phyloP scores from a whole-genome alignment of 2,329 filamentous ascomycete genomes.

The Trichoderma hamatum region DNA sequence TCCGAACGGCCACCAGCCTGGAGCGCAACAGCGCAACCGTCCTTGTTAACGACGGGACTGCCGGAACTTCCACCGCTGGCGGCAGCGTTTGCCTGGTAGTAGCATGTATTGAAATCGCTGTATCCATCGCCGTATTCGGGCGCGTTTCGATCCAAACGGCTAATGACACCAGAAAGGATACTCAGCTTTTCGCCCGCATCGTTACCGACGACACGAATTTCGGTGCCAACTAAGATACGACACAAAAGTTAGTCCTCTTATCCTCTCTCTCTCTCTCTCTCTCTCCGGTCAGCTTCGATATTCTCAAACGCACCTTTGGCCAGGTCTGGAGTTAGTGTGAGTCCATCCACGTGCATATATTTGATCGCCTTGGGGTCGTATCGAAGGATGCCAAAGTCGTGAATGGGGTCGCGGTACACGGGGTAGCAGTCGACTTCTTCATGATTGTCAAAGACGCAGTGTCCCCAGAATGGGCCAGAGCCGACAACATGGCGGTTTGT shows the following conservation, averaged over 20 bases:
- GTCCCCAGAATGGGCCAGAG: conserved; percentile 95
- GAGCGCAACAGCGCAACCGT: conserved; percentile 86
- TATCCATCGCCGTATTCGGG: conserved; percentile 98
- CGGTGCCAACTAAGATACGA: conserved; percentile 68
- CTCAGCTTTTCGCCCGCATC: conserved; percentile 98
- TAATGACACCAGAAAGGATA: conserved; percentile 96
- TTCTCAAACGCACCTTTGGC: conserved; percentile 61
- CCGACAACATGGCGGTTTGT: conserved; percentile 94
- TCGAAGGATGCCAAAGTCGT: conserved; percentile 96
- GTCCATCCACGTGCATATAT: conserved; percentile 86
- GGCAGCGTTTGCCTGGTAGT: conserved; percentile 96
- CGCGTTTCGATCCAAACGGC: conserved; percentile 91
- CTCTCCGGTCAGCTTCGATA: conserved; percentile 22
- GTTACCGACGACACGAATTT: conserved; percentile 97
- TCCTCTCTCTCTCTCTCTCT: background rate
- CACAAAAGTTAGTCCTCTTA: background rate
- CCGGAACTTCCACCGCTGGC: conserved; percentile 98
- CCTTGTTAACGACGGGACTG: conserved; percentile 94
- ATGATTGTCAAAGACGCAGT: conserved; percentile 98
- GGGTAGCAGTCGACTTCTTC: conserved; percentile 95
- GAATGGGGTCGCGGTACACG: conserved; percentile 96
- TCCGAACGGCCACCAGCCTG: conserved; percentile 94
- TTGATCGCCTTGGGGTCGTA: conserved; percentile 97
- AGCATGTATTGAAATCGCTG: conserved; percentile 93
- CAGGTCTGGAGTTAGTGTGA: conserved; percentile 81